These are phyloP conservation scores for Harrya chromipes DNA, from an alignment of 768 basidiomycete genomes.

Conservation along the genomic window DNA sequence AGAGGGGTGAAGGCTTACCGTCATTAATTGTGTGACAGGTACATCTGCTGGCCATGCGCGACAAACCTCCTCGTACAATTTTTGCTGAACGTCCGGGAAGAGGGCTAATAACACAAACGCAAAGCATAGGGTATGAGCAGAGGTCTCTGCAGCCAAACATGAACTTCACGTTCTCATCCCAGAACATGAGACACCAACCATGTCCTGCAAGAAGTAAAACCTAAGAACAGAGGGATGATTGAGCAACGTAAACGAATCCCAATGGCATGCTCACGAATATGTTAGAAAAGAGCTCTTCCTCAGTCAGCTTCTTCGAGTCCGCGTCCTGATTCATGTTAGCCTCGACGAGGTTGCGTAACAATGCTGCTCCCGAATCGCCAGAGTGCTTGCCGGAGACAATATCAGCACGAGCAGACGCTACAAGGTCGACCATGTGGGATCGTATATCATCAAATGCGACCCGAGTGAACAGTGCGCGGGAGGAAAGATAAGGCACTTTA, in stretches of 20 bases:
- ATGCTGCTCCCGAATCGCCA: slow-evolving; percentile 30
- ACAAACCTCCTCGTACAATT: slow-evolving; percentile 40
- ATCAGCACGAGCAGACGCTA: slow-evolving; percentile 37
- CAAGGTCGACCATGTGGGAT: slow-evolving; percentile 40
- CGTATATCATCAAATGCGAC: slow-evolving; percentile 37
- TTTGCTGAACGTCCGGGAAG: slow-evolving; percentile 47
- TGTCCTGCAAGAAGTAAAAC: slow-evolving; percentile 49
- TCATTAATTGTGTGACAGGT: slow-evolving; percentile 22
- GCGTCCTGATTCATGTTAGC: slow-evolving; percentile 43
- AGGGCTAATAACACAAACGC: slow-evolving; percentile 45
- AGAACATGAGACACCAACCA: slow-evolving; percentile 38
- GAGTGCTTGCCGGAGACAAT: slow-evolving; percentile 28
- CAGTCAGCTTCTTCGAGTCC: slow-evolving; percentile 27
- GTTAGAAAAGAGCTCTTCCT: slow-evolving; percentile 43
- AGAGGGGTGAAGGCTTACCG: slow-evolving; percentile 23
- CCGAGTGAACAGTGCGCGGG: slow-evolving; percentile 25
- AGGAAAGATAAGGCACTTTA: slow-evolving; percentile 37
- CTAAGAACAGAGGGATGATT: slow-evolving; percentile 20
- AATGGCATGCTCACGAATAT: slow-evolving; percentile 39
- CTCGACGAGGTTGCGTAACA: slow-evolving; percentile 44
- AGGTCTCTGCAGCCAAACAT: slow-evolving; percentile 37
- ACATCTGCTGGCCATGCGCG: slow-evolving; percentile 39
- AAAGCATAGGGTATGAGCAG: slow-evolving; percentile 44
- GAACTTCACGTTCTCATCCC: no score
- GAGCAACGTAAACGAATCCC: neutral